Conservation (phyloP, 495 filamentous ascomycete species). For the Parmelia sp. region DNA sequence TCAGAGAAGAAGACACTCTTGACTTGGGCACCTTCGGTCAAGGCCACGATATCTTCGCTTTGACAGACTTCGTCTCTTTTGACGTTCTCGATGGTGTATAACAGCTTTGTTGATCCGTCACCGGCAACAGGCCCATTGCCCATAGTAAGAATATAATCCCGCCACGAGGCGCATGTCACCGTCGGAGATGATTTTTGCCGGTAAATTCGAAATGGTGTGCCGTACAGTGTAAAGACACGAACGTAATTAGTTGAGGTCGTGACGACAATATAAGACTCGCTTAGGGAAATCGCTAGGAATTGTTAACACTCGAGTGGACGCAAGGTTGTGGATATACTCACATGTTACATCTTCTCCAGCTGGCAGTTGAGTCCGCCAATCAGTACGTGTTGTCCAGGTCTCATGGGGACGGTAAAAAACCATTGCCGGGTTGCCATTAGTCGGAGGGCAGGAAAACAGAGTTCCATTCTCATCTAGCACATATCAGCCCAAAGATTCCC, state of each 20-base stretch:
- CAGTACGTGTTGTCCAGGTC: constrained; percentile 83
- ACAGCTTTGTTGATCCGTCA: constrained; percentile 65
- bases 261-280: constrained; percentile 82
- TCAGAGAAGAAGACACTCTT: constrained; percentile 89
- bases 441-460: constrained; percentile 76
- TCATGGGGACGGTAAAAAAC: constrained; percentile 98
- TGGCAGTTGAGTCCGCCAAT: constrained; percentile 84
- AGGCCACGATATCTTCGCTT: constrained; percentile 81
- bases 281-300: constrained; percentile 70
- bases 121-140: constrained; percentile 81
- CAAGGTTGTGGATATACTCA: constrained; percentile 23
- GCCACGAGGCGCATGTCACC: constrained; percentile 86
- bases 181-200: constrained; percentile 82
- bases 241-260: constrained; percentile 81
- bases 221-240: constrained; percentile 86
- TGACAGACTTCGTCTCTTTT: constrained; percentile 90
- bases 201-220: constrained; percentile 80
- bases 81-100: constrained; percentile 88
- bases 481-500: constrained; percentile 32
- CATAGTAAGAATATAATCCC: constrained; percentile 88
- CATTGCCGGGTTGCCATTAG: constrained; percentile 60
- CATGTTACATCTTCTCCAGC: constrained; percentile 67
- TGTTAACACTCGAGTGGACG: neutral
- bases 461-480: constrained; percentile 68
- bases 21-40: constrained; percentile 63